Evolutionary conservation across 306 rosid species (phyloP).

Genomic region (Castanospermum australe): DNA sequence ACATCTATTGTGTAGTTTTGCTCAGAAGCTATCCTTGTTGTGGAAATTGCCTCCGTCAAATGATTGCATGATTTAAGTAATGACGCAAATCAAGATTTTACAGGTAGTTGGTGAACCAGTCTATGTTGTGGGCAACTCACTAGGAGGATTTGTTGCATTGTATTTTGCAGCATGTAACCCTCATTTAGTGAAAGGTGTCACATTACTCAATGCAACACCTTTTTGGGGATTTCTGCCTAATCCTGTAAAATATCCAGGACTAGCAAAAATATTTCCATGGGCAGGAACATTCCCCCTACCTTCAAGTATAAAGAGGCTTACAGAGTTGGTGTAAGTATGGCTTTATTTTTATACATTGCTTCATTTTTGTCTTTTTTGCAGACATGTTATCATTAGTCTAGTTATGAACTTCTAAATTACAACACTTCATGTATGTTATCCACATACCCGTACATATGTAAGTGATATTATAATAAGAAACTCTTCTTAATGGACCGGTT

Average conservation of each 20-base stretch:
- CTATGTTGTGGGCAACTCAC: conserved; percentile 84
- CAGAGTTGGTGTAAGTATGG: conserved; percentile 66
- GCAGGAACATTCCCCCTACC: conserved; percentile 91
- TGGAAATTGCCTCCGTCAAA: background rate
- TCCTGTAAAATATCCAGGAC: conserved; percentile 63
- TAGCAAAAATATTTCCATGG: conserved; percentile 79
- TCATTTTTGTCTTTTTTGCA: background rate
- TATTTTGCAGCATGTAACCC: conserved; percentile 89
- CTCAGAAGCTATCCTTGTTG: background rate
- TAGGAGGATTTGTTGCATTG: conserved; percentile 90
- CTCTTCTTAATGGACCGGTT: background rate
- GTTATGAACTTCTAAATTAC: background rate
- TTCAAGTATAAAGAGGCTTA: conserved; percentile 63
- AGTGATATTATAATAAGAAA: background rate
- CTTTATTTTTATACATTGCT: background rate
- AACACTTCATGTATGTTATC: background rate
- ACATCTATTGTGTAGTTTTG: background rate
- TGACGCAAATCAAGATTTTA: conserved; percentile 5
- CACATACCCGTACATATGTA: background rate
- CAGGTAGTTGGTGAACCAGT: conserved; percentile 95
- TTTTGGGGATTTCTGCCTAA: conserved; percentile 94
- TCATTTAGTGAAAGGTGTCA: conserved; percentile 88
- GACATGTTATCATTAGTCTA: background rate
- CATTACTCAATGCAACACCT: conserved; percentile 94
- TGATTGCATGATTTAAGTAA: background rate